phyloP scores from a whole-genome alignment of 2,329 filamentous ascomycete genomes.

The Colletotrichum limetticola region DNA sequence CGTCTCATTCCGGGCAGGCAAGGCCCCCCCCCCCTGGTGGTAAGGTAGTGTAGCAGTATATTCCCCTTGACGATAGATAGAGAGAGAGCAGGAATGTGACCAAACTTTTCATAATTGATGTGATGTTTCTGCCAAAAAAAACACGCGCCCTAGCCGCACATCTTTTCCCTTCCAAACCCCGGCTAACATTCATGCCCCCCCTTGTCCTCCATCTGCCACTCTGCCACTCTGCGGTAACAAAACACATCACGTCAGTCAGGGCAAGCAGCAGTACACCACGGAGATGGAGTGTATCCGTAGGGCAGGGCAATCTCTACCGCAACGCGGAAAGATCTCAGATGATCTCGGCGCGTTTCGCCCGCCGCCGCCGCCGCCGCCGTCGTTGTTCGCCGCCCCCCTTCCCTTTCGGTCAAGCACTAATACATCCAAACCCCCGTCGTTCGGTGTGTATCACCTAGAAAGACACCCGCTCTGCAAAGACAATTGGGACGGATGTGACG shows the following conservation, averaged over 20 bases:
- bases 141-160: constrained; percentile 14
- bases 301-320: too few species aligned
- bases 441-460: constrained; percentile 16
- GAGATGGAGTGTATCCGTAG: background rate
- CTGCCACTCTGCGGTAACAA: background rate
- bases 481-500: background rate
- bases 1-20: background rate
- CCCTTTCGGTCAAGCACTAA: background rate
- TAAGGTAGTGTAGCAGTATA: background rate
- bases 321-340: constrained; percentile 17
- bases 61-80: too few species aligned
- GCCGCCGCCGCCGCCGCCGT: background rate
- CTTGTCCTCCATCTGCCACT: background rate
- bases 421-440: background rate
- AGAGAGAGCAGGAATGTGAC: background rate
- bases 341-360: background rate
- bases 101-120: background rate
- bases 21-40: too few species aligned
- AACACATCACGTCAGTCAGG: too few species aligned
- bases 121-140: background rate
- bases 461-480: background rate
- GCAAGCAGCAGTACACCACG: too few species aligned
- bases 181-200: background rate
- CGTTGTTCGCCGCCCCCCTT: background rate
- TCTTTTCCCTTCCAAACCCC: background rate